Percentiles rank a stretch among this genome's conserved stretches.
These are phyloP conservation scores for Suillus placidus DNA, from an alignment of 768 basidiomycete species.

Conservation along the genomic window DNA sequence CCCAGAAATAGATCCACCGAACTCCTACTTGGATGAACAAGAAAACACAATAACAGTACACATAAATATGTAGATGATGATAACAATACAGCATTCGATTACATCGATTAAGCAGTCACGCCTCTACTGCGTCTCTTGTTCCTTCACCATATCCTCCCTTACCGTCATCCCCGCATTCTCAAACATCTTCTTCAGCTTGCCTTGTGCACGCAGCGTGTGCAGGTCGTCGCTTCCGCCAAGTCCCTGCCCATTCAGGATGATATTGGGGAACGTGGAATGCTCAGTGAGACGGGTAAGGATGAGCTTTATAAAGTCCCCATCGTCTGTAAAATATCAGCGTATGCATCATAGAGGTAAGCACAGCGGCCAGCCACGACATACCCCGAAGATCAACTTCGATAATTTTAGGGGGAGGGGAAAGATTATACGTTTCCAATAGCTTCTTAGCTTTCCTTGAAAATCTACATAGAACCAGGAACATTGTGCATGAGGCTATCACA, in stretches of 20 bases:
- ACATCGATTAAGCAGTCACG: neutral
- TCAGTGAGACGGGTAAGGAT: constrained; percentile 67
- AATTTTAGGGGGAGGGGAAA: constrained; percentile 65
- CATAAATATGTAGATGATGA: neutral
- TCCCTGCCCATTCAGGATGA: constrained; percentile 62
- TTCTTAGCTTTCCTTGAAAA: constrained; percentile 38
- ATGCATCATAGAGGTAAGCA: constrained; percentile 2
- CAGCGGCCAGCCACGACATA: constrained; percentile 33
- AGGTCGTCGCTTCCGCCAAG: constrained; percentile 72
- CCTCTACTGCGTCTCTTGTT: constrained; percentile 8
- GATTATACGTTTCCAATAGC: constrained; percentile 61
- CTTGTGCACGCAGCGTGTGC: constrained; percentile 45
- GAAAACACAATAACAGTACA: constrained; percentile 2
- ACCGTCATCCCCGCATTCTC: constrained; percentile 50
- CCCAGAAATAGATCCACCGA: neutral
- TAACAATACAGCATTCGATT: neutral
- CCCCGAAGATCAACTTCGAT: constrained; percentile 79
- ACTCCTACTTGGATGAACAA: neutral
- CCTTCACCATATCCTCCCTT: constrained; percentile 18
- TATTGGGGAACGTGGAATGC: constrained; percentile 75
- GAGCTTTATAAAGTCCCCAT: constrained; percentile 62
- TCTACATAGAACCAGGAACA: constrained; percentile 12
- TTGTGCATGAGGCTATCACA: neutral
- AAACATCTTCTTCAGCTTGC: constrained; percentile 45
- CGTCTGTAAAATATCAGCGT: constrained; percentile 43